Percentiles rank a stretch among this genome's conserved stretches.
Evolutionary conservation across 1,284 basidiomycete genomes (phyloP).

Genomic region (Stygiomarasmius scandens): DNA sequence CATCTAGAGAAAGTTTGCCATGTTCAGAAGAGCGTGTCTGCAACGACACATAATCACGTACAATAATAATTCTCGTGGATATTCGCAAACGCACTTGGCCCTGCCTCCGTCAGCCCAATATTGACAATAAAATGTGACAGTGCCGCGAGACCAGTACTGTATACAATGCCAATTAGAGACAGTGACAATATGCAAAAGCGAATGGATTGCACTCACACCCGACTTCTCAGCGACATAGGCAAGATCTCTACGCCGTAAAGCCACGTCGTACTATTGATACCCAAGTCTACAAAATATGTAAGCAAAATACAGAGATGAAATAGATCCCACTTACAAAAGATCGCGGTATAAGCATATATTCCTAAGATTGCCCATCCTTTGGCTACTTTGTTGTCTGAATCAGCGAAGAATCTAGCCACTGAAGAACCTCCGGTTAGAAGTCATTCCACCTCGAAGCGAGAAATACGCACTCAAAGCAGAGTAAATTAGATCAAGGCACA

Average conservation of each 20-base stretch:
- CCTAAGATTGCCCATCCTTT: constrained; percentile 21
- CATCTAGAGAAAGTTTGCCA: constrained; percentile 8
- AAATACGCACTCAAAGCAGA: constrained; percentile 12
- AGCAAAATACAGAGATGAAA: background rate
- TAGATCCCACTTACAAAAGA: constrained; percentile 14
- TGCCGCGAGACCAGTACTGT: constrained; percentile 19
- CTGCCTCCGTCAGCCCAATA: constrained; percentile 20
- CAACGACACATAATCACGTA: background rate
- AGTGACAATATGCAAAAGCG: no score
- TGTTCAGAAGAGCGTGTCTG: no score
- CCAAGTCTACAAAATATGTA: constrained; percentile 7
- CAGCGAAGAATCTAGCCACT: constrained; percentile 16
- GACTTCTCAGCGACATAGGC: constrained; percentile 19
- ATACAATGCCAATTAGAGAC: background rate
- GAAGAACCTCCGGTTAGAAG: background rate
- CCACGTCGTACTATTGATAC: constrained; percentile 23
- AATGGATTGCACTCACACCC: constrained; percentile 14
- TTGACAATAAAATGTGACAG: constrained; percentile 20
- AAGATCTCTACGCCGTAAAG: constrained; percentile 22
- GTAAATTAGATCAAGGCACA: constrained; percentile 19
- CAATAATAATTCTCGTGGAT: constrained; percentile 22
- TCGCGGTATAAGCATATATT: constrained; percentile 20
- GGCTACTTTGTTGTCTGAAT: constrained; percentile 18
- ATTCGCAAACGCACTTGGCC: constrained; percentile 20
- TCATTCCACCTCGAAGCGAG: background rate